Percentiles rank a stretch among this genome's conserved stretches.
Conservation (phyloP, 1,284 basidiomycete genomes). For the Takashimella tepidaria region DNA sequence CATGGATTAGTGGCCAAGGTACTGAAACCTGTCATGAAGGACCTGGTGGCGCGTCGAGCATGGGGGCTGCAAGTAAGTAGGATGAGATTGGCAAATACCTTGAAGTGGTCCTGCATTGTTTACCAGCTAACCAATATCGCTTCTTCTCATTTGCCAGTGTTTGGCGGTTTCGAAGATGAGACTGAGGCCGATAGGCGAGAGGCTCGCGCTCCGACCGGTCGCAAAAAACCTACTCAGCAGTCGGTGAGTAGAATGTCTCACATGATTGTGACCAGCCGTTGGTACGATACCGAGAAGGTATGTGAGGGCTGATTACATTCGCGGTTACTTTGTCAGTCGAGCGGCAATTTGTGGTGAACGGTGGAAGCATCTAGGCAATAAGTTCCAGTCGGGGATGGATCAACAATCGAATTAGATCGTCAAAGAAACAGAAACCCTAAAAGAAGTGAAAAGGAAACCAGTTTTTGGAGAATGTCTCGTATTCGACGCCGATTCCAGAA, state of each 20-base stretch:
- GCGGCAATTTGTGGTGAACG: slow-evolving; percentile 7
- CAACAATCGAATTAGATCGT: too few species aligned
- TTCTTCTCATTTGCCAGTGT: slow-evolving; percentile 20
- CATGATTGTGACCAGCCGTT: background rate
- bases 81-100: too few species aligned
- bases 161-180: slow-evolving; percentile 43
- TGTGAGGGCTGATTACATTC: background rate
- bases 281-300: background rate
- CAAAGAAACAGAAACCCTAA: too few species aligned
- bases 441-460: too few species aligned
- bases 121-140: too few species aligned
- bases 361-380: too few species aligned
- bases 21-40: slow-evolving; percentile 18
- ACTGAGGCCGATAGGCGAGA: slow-evolving; percentile 32
- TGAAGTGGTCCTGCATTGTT: background rate
- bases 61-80: slow-evolving; percentile 36
- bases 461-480: too few species aligned
- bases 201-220: slow-evolving; percentile 20
- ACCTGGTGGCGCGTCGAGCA: slow-evolving; percentile 41
- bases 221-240: slow-evolving; percentile 31
- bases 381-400: too few species aligned
- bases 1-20: too few species aligned
- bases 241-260: slow-evolving; percentile 21
- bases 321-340: background rate
- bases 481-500: too few species aligned